A percentile compares a stretch with the other conserved stretches of the same genome.
Evolutionary conservation across 1,139 yeast species (phyloP).

Genomic region (Debaryomyces subglobosus): DNA sequence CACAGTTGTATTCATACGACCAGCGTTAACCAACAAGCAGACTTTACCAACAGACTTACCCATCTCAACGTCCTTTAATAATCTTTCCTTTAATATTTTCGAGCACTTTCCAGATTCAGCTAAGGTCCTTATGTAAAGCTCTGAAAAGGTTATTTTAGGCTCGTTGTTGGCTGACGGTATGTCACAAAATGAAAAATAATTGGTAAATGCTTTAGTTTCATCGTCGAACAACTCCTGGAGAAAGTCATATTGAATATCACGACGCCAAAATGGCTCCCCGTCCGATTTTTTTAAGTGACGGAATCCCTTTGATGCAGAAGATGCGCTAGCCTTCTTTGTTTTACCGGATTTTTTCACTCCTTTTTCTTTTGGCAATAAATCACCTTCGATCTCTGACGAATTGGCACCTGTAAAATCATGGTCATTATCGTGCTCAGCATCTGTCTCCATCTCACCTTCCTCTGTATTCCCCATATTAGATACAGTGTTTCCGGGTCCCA

Average conservation of each 20-base stretch:
- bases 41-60: slow-evolving; percentile 80
- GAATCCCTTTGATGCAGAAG: slow-evolving; percentile 24
- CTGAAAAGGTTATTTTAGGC: slow-evolving; percentile 74
- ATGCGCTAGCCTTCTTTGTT: slow-evolving; percentile 9
- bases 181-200: slow-evolving; percentile 46
- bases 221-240: slow-evolving; percentile 67
- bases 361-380: slow-evolving; percentile 6
- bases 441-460: slow-evolving; percentile 18
- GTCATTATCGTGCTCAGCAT: slow-evolving; percentile 19
- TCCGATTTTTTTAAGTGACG: slow-evolving; percentile 81
- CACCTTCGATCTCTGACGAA: slow-evolving; percentile 11
- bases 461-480: slow-evolving; percentile 14
- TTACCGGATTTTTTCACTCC: slow-evolving; percentile 7
- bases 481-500: slow-evolving; percentile 13
- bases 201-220: slow-evolving; percentile 67
- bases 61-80: slow-evolving; percentile 62
- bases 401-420: slow-evolving; percentile 11
- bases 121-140: slow-evolving; percentile 77
- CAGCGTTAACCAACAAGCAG: slow-evolving; percentile 85
- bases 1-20: slow-evolving; percentile 92
- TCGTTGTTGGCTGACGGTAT: slow-evolving; percentile 41
- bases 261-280: slow-evolving; percentile 90
- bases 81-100: slow-evolving; percentile 75
- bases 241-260: slow-evolving; percentile 85
- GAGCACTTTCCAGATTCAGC: slow-evolving; percentile 86